Conservation (phyloP, 2,329 filamentous ascomycete species). For the Sporothrix phasma region DNA sequence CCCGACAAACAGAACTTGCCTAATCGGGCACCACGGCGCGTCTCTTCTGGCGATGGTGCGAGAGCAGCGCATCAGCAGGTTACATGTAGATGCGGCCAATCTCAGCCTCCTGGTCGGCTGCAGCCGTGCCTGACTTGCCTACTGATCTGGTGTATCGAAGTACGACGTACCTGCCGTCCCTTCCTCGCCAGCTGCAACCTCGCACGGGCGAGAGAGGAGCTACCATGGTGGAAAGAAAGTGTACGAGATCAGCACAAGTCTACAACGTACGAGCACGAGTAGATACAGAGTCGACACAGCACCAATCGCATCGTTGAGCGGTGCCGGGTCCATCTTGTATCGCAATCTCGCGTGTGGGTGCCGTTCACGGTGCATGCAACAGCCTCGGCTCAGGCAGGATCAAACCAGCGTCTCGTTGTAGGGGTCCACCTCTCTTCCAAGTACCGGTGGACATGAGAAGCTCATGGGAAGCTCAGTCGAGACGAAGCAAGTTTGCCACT, state of each 20-base stretch:
- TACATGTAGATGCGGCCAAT: too few relatives aligned
- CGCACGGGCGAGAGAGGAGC: background rate
- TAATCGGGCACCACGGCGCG: conserved; percentile 1
- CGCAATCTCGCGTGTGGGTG: background rate
- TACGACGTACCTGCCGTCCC: background rate
- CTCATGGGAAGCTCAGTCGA: too few relatives aligned
- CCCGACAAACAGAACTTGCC: background rate
- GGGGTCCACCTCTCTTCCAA: too few relatives aligned
- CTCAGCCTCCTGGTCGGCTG: background rate
- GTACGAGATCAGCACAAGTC: background rate
- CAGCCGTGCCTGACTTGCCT: background rate
- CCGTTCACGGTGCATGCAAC: background rate
- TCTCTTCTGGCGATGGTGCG: background rate
- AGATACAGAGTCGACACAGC: background rate
- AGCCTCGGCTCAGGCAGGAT: background rate
- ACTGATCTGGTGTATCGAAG: background rate
- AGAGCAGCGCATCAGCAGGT: background rate
- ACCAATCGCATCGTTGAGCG: background rate
- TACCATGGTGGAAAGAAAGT: background rate
- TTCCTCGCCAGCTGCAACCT: background rate
- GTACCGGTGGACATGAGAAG: too few relatives aligned
- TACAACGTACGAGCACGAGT: too few relatives aligned
- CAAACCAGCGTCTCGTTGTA: background rate
- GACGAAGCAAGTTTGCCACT: too few relatives aligned
- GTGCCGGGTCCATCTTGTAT: background rate